Percentiles rank a stretch among this genome's conserved stretches.
Evolutionary conservation across 139 green algal genomes (phyloP).

Genomic region (Prasinococcaceae sp.): DNA sequence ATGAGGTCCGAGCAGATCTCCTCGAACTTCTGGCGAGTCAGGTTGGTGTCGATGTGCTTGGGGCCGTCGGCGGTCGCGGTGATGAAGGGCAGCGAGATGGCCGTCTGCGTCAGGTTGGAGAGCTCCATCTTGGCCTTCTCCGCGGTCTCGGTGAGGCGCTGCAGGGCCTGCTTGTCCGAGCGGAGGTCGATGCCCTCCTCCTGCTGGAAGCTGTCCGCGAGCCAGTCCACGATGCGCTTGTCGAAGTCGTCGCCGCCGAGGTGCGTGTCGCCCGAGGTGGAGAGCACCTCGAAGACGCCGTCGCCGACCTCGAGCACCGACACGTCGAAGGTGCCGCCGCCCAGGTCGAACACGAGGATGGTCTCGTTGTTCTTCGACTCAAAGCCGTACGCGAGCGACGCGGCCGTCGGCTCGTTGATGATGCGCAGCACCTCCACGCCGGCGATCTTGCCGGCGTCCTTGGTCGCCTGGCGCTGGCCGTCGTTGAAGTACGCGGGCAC

Average conservation of each 20-base stretch:
- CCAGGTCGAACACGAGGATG: slow-evolving; percentile 98
- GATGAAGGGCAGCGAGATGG: slow-evolving; percentile 98
- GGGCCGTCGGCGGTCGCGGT: slow-evolving; percentile 93
- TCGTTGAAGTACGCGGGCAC: slow-evolving; percentile 99
- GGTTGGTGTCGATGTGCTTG: slow-evolving; percentile 94
- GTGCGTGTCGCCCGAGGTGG: slow-evolving; percentile 92
- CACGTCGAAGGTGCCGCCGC: slow-evolving; percentile 97
- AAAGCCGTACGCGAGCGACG: slow-evolving; percentile 93
- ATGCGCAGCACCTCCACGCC: slow-evolving; percentile 96
- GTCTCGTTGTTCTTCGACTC: slow-evolving; percentile 97
- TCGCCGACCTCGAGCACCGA: slow-evolving; percentile 83
- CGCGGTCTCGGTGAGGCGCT: slow-evolving; percentile 79
- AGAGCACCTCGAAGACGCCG: slow-evolving; percentile 98
- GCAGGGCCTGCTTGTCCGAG: slow-evolving; percentile 76
- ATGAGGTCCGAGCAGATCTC: slow-evolving; percentile 87
- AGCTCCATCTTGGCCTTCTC: slow-evolving; percentile 99
- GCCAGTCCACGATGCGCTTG: slow-evolving; percentile 93
- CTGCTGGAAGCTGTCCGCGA: slow-evolving; percentile 84
- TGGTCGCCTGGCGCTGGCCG: slow-evolving; percentile 82
- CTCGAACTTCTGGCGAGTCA: slow-evolving; percentile 85
- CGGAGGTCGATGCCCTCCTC: slow-evolving; percentile 87
- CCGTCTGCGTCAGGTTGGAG: slow-evolving; percentile 53
- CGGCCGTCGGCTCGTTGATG: slow-evolving; percentile 98
- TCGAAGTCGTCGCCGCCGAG: slow-evolving; percentile 99
- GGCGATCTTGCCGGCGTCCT: slow-evolving; percentile 83